phyloP scores from a whole-genome alignment of 2,329 filamentous ascomycete species.

The Colletotrichum tamarilloi region DNA sequence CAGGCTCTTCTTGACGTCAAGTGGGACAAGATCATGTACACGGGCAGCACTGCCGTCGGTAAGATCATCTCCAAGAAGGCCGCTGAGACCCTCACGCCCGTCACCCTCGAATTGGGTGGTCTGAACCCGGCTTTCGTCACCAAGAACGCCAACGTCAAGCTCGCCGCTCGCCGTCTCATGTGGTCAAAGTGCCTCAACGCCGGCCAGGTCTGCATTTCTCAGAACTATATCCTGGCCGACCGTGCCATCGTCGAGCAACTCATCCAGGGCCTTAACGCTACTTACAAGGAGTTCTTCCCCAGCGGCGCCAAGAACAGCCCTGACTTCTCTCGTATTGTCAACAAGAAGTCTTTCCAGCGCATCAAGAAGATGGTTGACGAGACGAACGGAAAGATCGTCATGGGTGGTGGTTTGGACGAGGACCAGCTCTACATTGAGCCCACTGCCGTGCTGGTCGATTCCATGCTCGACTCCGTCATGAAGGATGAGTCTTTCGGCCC shows the following conservation, averaged over 20 bases:
- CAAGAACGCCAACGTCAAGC: slow-evolving; percentile 79
- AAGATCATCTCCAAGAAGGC: slow-evolving; percentile 92
- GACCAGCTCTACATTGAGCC: slow-evolving; percentile 87
- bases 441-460: slow-evolving; percentile 88
- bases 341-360: slow-evolving; percentile 80
- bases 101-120: slow-evolving; percentile 90
- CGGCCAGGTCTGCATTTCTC: slow-evolving; percentile 91
- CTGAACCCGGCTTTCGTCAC: slow-evolving; percentile 93
- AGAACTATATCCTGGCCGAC: slow-evolving; percentile 93
- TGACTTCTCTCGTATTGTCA: slow-evolving; percentile 85
- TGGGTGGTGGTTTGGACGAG: slow-evolving; percentile 88
- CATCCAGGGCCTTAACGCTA: slow-evolving; percentile 77
- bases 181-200: slow-evolving; percentile 91
- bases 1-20: slow-evolving; percentile 86
- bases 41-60: slow-evolving; percentile 81
- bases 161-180: slow-evolving; percentile 85
- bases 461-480: slow-evolving; percentile 76
- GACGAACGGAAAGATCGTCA: slow-evolving; percentile 83
- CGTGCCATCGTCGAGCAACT: slow-evolving; percentile 77
- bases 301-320: slow-evolving; percentile 80
- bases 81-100: slow-evolving; percentile 87
- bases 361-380: slow-evolving; percentile 93
- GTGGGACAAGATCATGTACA: slow-evolving; percentile 99
- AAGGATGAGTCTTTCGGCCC: slow-evolving; percentile 95
- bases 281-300: slow-evolving; percentile 84